Evolutionary conservation across 202 grass and related monocot genomes (phyloP), one percentile per base, ranked within the genome.

Genomic region (Zoysia matrella): DNA sequence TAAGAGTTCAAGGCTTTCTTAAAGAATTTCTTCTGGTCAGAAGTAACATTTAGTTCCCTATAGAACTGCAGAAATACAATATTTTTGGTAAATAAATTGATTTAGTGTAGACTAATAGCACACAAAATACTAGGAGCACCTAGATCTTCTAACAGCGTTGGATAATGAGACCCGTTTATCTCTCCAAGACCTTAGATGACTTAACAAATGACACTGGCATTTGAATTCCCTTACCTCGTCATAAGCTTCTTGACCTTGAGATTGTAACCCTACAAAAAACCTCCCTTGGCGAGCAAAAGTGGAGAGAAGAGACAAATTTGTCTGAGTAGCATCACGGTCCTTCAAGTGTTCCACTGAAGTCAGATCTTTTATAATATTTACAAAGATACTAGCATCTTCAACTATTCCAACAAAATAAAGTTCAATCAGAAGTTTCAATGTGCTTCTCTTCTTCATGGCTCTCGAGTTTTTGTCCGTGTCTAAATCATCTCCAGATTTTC

Each of bases 301-400:
- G 71, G 91, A 88, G 16, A 98, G 87, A 71, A 98, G 96, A 83
- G 96, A 98, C 75, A 98, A 82, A 83, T 98, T 98, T 58, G 96
- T 95, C 83, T 98, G 96, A 83, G 96, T 98, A 80, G 77, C 77
- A 78, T 98, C 96, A 47, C 89, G 80, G 89, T 95, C 96, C 81
- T 95, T 98, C 84, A 98, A 93, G 90, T 98, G 75, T 40, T 98
- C 96, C 0, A 75, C 51, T 60, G 89, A 77, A 50, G 96, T 95
- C 80, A 98, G 89, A 80, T 98, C 96, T 67, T 98, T 95, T 83
- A 22, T 22, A 22, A 22, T 22, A 22, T 22, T 22, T 22, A 22
- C 22, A 22, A 22, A 22, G 22, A 22, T 22, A 22, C 22, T 22
- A 22, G 22, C 22, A 22, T 22, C 22, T 22, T 22, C 22, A 22